Evolutionary conservation across 495 filamentous ascomycete genomes (phyloP).

Genomic region (Penicillium subrubescens): DNA sequence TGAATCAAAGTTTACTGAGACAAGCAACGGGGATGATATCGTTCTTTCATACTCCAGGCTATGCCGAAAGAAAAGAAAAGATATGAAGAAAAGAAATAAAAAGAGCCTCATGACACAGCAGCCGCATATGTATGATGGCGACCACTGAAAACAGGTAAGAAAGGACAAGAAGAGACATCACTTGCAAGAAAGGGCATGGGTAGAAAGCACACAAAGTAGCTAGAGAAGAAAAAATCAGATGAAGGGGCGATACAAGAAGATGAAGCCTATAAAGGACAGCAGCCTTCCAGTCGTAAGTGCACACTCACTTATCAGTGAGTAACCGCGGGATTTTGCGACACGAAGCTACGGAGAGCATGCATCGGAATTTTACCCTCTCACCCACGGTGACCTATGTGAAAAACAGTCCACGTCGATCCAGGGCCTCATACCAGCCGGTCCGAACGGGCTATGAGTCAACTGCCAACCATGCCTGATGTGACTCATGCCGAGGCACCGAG

Average conservation of each 20-base stretch:
- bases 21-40: slow-evolving; percentile 33
- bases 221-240: slow-evolving; percentile 6
- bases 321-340: slow-evolving; percentile 9
- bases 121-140: slow-evolving; percentile 8
- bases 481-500: slow-evolving; percentile 9
- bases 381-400: neutral
- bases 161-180: slow-evolving; percentile 12
- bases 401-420: neutral
- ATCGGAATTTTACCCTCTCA: slow-evolving; percentile 5
- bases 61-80: slow-evolving; percentile 37
- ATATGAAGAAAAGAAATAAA: slow-evolving; percentile 10
- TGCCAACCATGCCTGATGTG: slow-evolving; percentile 3
- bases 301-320: slow-evolving; percentile 4
- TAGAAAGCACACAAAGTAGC: slow-evolving; percentile 16
- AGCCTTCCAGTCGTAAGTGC: neutral
- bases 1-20: slow-evolving; percentile 24
- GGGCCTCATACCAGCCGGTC: neutral
- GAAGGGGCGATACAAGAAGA: slow-evolving; percentile 5
- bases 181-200: slow-evolving; percentile 14
- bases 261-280: slow-evolving; percentile 1
- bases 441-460: neutral
- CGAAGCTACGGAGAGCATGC: slow-evolving; percentile 13
- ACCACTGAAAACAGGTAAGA: slow-evolving; percentile 11
- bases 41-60: slow-evolving; percentile 50
- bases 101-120: slow-evolving; percentile 7